These are phyloP conservation scores for Trebouxia sp. DNA, from an alignment of 139 green algal species.

Conservation along the genomic window DNA sequence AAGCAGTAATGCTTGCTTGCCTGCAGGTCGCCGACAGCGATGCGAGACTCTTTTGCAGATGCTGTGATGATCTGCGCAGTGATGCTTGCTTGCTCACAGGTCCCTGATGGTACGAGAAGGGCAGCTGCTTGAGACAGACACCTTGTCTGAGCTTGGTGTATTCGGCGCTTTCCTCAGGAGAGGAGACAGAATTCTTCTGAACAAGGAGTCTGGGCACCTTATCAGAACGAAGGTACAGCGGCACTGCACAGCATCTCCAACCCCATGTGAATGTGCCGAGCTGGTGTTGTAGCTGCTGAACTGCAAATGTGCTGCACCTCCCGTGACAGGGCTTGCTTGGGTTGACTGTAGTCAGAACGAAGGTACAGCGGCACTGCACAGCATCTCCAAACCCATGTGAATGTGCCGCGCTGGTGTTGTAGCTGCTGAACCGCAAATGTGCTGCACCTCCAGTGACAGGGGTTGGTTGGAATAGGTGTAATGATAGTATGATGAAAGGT, in stretches of 20 bases:
- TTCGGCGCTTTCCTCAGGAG: conserved; percentile 72
- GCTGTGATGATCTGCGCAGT: background rate
- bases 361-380: conserved; percentile 43
- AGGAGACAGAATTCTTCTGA: conserved; percentile 73
- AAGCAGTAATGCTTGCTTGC: no score
- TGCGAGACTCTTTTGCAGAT: no score
- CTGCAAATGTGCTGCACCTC: no score
- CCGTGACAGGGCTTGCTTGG: background rate
- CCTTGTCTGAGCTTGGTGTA: conserved; percentile 92
- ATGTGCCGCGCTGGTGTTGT: no score
- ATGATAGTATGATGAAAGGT: no score
- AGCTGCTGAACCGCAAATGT: no score
- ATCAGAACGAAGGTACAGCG: conserved; percentile 85
- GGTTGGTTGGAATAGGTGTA: background rate
- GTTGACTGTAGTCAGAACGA: conserved; percentile 82
- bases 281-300: no score
- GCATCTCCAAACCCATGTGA: no score
- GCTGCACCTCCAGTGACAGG: background rate
- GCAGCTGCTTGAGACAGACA: conserved; percentile 60
- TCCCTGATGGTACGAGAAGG: conserved; percentile 72
- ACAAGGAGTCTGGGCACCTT: conserved; percentile 81
- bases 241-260: no score
- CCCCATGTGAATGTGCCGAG: no score
- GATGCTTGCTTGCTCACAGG: background rate
- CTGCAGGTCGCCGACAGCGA: no score